Evolutionary conservation across 805 yeast genomes (phyloP), one percentile per base, ranked within the genome.

Genomic region (Wickerhamomyces hampshirensis): DNA sequence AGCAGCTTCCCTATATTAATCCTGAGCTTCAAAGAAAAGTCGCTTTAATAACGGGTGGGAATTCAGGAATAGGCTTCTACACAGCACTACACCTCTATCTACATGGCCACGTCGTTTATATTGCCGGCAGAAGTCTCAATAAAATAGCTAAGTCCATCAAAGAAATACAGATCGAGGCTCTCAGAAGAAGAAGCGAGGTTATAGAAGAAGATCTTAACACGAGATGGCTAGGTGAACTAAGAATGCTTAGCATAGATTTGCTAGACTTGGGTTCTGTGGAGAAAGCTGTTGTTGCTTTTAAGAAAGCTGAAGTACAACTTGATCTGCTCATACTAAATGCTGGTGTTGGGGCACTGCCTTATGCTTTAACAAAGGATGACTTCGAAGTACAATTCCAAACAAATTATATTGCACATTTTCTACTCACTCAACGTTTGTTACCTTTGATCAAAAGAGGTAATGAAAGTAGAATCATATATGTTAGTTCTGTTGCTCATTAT

Each of bases 331-430:
- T 86, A 30, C 76, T 84, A 48, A 86, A 85, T 56, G 89, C 95
- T 1, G 93, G 94, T 2, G 75, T 81, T 5, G 80, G 83, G 77
- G 88, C 83, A 12, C 65, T 79, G n/a, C 91, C 94, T 0, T 77
- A 65, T 55, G 64, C 71, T 15, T 46, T 66, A 23, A 83, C 95
- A 0, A 68, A 64, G 24, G 87, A 82, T 48, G 77, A 76, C 4
- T 84, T 83, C 55, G 96, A 87, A 56, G 68, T 83, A 12, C 95
- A 85, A 52, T 61, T 84, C 40, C 95, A 84, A 51, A 79, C 88
- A 2, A 84, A 84, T 53, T 86, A 79, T 54, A 61, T 86, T 10
- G 73, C 93, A 0, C 94, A 84, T 37, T 84, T 84, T 45, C 60
- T 86, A 14, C 63, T 86, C 26, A 77, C 91, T 1, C 72, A 80